phyloP scores from a whole-genome alignment of 2,329 filamentous ascomycete species.

The Fusarium metavorans region DNA sequence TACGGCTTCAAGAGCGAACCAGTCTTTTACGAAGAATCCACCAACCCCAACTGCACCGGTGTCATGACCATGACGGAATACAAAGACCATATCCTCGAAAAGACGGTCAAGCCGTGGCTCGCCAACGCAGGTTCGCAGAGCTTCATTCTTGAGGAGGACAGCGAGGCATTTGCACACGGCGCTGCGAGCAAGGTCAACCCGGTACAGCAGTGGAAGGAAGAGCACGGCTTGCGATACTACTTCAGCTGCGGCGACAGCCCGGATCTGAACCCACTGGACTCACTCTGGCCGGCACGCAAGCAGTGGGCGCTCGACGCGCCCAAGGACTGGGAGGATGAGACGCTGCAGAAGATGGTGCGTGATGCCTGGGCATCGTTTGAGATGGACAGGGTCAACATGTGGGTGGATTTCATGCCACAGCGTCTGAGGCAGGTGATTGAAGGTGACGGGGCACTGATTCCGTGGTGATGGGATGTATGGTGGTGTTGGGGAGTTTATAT shows the following conservation, averaged over 20 bases:
- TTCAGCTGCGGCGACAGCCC: constrained; percentile 54
- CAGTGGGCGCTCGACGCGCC: constrained; percentile 47
- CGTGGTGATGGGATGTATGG: constrained; percentile 47
- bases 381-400: constrained; percentile 50
- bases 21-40: constrained; percentile 53
- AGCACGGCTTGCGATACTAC: constrained; percentile 46
- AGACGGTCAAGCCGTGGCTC: constrained; percentile 51
- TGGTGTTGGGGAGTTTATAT: constrained; percentile 2
- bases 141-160: constrained; percentile 53
- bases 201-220: constrained; percentile 53
- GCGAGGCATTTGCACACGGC: constrained; percentile 52
- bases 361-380: constrained; percentile 47
- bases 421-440: constrained; percentile 49
- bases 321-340: constrained; percentile 51
- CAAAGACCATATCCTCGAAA: constrained; percentile 50
- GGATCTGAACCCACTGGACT: constrained; percentile 52
- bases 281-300: constrained; percentile 51
- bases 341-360: constrained; percentile 47
- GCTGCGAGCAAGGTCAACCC: constrained; percentile 51
- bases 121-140: constrained; percentile 25
- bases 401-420: constrained; percentile 54
- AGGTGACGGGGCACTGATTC: constrained; percentile 47
- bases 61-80: constrained; percentile 52
- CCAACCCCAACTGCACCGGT: constrained; percentile 48
- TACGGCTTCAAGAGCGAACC: constrained; percentile 54